Percentiles rank a stretch among this genome's conserved stretches.
phyloP scores from a whole-genome alignment of 805 yeast genomes.

The Wickerhamiella azyma region DNA sequence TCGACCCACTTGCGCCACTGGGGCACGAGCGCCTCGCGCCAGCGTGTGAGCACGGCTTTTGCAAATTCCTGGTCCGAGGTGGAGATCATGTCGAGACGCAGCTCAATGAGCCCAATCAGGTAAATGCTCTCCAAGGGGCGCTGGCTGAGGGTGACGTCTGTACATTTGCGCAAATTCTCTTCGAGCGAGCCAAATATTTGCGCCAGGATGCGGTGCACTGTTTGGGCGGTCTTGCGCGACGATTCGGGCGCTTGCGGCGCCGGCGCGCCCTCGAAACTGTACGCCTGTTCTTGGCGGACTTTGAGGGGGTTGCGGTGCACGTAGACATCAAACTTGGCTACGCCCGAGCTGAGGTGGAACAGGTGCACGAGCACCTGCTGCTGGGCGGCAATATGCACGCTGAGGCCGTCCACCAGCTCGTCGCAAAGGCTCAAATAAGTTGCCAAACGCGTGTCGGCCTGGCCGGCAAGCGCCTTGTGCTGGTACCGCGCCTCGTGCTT shows the following conservation, averaged over 20 bases:
- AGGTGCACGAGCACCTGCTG: slow-evolving; percentile 36
- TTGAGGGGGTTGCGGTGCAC: slow-evolving; percentile 24
- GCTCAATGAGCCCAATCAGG: slow-evolving; percentile 32
- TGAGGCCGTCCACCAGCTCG: slow-evolving; percentile 8
- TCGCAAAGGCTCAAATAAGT: slow-evolving; percentile 3
- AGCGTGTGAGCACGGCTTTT: slow-evolving; percentile 35
- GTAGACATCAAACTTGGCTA: slow-evolving; percentile 25
- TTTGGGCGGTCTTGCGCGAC: slow-evolving; percentile 36
- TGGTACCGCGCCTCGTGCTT: slow-evolving; percentile 3
- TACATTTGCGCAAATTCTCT: slow-evolving; percentile 22
- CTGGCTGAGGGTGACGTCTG: slow-evolving; percentile 27
- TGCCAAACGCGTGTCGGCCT: not conserved
- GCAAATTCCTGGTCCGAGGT: slow-evolving; percentile 53
- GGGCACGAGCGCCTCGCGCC: slow-evolving; percentile 37
- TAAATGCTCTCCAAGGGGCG: slow-evolving; percentile 33
- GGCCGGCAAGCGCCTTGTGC: slow-evolving; percentile 2
- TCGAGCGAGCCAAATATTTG: slow-evolving; percentile 32
- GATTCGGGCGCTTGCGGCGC: slow-evolving; percentile 30
- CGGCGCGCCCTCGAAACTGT: slow-evolving; percentile 19
- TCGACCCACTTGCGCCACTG: slow-evolving; percentile 50
- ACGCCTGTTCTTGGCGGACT: slow-evolving; percentile 16
- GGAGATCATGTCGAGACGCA: slow-evolving; percentile 27
- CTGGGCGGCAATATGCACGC: slow-evolving; percentile 25
- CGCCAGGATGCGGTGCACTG: slow-evolving; percentile 33
- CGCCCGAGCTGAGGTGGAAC: slow-evolving; percentile 32